Percentiles rank a stretch among this genome's conserved stretches.
phyloP scores from a whole-genome alignment of 768 basidiomycete species.

The Rhizopogon rudus region DNA sequence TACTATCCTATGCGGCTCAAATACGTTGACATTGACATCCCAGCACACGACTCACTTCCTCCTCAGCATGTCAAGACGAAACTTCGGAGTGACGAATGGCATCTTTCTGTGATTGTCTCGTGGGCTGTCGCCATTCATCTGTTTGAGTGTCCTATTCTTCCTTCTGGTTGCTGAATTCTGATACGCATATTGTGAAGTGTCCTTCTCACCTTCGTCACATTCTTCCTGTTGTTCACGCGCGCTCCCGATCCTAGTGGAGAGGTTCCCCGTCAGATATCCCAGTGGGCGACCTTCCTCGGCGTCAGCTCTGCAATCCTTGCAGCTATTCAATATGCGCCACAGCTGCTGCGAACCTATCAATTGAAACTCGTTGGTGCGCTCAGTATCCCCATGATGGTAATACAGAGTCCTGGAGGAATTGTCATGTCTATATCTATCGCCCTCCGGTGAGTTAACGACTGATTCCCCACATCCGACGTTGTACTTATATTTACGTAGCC shows the following conservation, averaged over 20 bases:
- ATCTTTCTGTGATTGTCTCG: slow-evolving; percentile 67
- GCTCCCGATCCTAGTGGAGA: slow-evolving; percentile 30
- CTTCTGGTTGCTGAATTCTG: not conserved
- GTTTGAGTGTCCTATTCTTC: slow-evolving; percentile 38
- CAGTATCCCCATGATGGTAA: slow-evolving; percentile 93
- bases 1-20: slow-evolving; percentile 89
- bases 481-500: slow-evolving; percentile 32
- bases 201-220: slow-evolving; percentile 54
- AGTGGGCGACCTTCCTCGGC: slow-evolving; percentile 88
- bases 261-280: slow-evolving; percentile 32
- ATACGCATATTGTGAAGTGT: slow-evolving; percentile 29
- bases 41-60: slow-evolving; percentile 37
- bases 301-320: slow-evolving; percentile 75
- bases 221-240: slow-evolving; percentile 51
- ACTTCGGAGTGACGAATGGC: slow-evolving; percentile 66
- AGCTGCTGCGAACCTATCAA: slow-evolving; percentile 74
- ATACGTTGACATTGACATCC: slow-evolving; percentile 44
- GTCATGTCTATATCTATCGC: slow-evolving; percentile 86
- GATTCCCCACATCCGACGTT: not conserved
- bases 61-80: slow-evolving; percentile 40
- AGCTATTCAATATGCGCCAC: slow-evolving; percentile 83
- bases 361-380: slow-evolving; percentile 85
- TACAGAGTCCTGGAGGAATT: slow-evolving; percentile 87
- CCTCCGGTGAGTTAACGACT: slow-evolving; percentile 39
- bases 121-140: slow-evolving; percentile 70